Evolutionary conservation across 345 rosid species (phyloP).

Genomic region (Populus davidiana): DNA sequence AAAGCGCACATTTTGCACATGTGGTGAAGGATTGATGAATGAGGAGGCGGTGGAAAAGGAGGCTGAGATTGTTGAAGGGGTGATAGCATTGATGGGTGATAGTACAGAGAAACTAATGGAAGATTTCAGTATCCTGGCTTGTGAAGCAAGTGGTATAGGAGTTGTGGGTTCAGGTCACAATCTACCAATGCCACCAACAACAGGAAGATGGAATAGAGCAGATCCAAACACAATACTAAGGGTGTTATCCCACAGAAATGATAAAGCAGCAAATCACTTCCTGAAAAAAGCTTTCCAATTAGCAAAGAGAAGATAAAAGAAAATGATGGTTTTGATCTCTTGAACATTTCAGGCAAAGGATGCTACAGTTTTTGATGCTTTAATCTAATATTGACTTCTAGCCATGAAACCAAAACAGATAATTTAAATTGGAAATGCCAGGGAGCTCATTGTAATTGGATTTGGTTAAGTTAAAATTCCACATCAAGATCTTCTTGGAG

Average conservation of each 20-base stretch:
- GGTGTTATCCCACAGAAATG: slow-evolving; percentile 77
- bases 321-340: not conserved
- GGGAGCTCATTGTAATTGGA: slow-evolving; percentile 5
- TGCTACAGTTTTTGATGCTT: slow-evolving; percentile 6
- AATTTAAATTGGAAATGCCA: not conserved
- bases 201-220: slow-evolving; percentile 68
- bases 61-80: slow-evolving; percentile 72
- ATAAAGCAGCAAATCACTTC: slow-evolving; percentile 58
- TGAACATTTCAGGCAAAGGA: slow-evolving; percentile 1
- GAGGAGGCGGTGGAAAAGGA: slow-evolving; percentile 67
- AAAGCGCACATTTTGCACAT: slow-evolving; percentile 59
- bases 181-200: slow-evolving; percentile 75
- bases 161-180: slow-evolving; percentile 48
- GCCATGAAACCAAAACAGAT: not conserved
- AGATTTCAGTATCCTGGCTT: slow-evolving; percentile 59
- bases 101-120: slow-evolving; percentile 75
- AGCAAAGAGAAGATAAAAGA: slow-evolving; percentile 52
- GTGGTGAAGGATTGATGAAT: slow-evolving; percentile 70
- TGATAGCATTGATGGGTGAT: slow-evolving; percentile 64
- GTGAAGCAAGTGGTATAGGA: slow-evolving; percentile 56
- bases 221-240: slow-evolving; percentile 83
- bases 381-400: not conserved
- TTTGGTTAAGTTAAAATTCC: slow-evolving; percentile 11
- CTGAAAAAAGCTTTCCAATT: slow-evolving; percentile 68
- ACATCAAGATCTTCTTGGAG: slow-evolving; percentile 13